Evolutionary conservation across 2,329 filamentous ascomycete species (phyloP).

Genomic region (Drechslera avenae): DNA sequence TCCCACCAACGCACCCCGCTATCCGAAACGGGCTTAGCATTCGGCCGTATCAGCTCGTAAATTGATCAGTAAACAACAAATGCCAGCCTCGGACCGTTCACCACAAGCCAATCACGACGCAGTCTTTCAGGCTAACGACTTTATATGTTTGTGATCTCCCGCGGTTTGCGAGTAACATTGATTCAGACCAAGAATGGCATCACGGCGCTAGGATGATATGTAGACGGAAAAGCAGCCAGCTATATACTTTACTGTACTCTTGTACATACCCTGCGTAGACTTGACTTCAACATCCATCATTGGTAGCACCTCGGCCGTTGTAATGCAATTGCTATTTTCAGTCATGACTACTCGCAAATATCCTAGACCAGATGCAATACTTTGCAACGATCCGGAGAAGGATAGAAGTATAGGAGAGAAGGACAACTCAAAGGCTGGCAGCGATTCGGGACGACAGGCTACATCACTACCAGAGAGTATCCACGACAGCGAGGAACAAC

Average conservation of each 20-base stretch:
- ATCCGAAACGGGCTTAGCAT: neutral
- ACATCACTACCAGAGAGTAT: neutral
- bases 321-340: neutral
- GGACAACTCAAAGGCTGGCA: neutral
- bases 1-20: too few relatives aligned
- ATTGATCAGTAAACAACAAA: constrained; percentile 10
- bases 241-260: too few relatives aligned
- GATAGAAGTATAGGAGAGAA: neutral
- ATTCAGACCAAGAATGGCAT: too few relatives aligned
- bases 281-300: too few relatives aligned
- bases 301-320: too few relatives aligned
- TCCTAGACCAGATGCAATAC: too few relatives aligned
- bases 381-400: neutral
- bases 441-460: neutral
- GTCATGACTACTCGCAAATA: neutral
- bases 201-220: too few relatives aligned
- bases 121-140: neutral
- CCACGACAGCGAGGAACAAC: neutral
- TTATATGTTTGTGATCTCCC: neutral
- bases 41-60: neutral
- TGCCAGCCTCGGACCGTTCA: neutral
- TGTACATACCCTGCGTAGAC: too few relatives aligned
- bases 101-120: neutral
- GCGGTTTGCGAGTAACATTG: neutral
- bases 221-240: too few relatives aligned